Base-by-base conservation (phyloP, 495 filamentous ascomycete genomes). In the Coniosporium apollinis region DNA sequence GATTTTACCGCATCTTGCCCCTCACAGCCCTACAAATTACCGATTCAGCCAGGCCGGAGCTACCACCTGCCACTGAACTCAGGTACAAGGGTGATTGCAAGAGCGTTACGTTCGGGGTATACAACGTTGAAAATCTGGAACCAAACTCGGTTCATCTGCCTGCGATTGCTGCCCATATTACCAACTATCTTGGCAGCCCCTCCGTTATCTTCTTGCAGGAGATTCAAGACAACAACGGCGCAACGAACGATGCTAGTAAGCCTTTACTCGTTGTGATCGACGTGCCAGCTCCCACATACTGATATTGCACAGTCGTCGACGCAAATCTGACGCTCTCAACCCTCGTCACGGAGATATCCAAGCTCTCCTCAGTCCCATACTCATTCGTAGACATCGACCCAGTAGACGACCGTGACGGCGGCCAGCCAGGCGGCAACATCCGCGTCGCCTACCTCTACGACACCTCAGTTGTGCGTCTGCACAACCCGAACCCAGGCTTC, bases 381-480 rank as follows among this genome's bases (percentile, higher is more conserved):
- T 45, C 48, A 31, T 74, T 57, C 43, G 52, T 53, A 26, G 58
- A 66, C 35, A 58, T 76, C 37, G 55, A 44, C 31, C 67, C 70
- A 2, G 35, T 56, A 14, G 39, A 68, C 46, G 54, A 57, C 47
- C 30, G 51, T 31, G 65, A 74, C 46, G 72, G 72, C 41, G 72
- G 72, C 22, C 46, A 60, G 16, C 71, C 69, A 0, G 71, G 71
- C 20, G 69, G 70, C n/a, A 76, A 77, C 48, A 76, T 77, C 59
- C 70, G 72, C 17, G 56, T 59, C 6, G 71, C 69, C 3, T 77
- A 72, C 52, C 53, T 77, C 7, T 77, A 72, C 57, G 61, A 68
- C 9, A 59, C 66, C 0, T 43, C 54, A 1, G 33, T 67, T 4
- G 39, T 76, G 21, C 57, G 49, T 10, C 59, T 74, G 19, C 60